Percentiles rank a stretch among this genome's conserved stretches.
These are phyloP conservation scores for Aquilaria agallochum DNA, from an alignment of 441 rosid genomes.

Conservation along the genomic window DNA sequence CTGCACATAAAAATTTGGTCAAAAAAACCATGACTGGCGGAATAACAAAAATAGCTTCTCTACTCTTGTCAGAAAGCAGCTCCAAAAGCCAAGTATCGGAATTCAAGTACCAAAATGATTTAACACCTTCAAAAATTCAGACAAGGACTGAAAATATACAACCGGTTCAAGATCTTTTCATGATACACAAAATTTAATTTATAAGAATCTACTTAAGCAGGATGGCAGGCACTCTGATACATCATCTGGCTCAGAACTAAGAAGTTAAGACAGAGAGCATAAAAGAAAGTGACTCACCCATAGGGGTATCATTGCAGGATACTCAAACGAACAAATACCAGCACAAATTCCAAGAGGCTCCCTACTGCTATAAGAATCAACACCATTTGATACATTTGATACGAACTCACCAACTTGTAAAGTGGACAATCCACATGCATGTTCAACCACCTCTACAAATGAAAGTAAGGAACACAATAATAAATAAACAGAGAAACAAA, in stretches of 20 bases:
- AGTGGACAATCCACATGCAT: slow-evolving; percentile 63
- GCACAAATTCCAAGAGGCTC: slow-evolving; percentile 38
- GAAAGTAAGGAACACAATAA: slow-evolving; percentile 12
- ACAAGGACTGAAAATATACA: too few relatives aligned
- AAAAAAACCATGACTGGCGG: neutral
- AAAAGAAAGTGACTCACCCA: slow-evolving; percentile 34
- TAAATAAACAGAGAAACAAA: neutral
- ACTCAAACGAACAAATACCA: slow-evolving; percentile 53
- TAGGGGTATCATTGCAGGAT: slow-evolving; percentile 45
- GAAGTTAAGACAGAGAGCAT: slow-evolving; percentile 2
- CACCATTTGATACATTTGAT: slow-evolving; percentile 46
- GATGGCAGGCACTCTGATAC: too few relatives aligned
- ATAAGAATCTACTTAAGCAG: too few relatives aligned
- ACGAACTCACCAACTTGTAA: slow-evolving; percentile 54
- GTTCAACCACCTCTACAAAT: slow-evolving; percentile 54
- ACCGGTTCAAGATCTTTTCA: too few relatives aligned
- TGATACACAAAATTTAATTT: too few relatives aligned
- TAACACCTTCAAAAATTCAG: too few relatives aligned
- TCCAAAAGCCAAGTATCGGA: too few relatives aligned
- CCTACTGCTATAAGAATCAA: slow-evolving; percentile 49
- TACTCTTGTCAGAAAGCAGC: too few relatives aligned
- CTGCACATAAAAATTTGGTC: slow-evolving; percentile 25
- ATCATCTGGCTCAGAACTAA: neutral
- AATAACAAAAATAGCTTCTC: neutral
- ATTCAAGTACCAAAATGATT: too few relatives aligned